phyloP scores from a whole-genome alignment of 2,329 filamentous ascomycete species.

The Mollisia scopiformis region DNA sequence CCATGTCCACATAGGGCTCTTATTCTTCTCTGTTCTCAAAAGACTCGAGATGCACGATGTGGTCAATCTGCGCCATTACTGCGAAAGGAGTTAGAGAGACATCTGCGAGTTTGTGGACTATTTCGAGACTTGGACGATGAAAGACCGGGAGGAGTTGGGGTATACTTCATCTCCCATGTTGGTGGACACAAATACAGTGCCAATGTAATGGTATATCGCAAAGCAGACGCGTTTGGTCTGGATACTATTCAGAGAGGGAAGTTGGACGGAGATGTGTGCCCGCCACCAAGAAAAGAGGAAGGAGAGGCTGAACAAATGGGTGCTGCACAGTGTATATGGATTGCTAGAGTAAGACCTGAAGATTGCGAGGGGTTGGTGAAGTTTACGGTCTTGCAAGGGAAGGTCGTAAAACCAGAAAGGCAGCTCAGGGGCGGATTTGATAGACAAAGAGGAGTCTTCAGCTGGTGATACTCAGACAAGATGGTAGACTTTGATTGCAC shows the following conservation, averaged over 20 bases:
- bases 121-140: slow-evolving; percentile 88
- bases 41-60: slow-evolving; percentile 91
- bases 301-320: slow-evolving; percentile 47
- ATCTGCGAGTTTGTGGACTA: slow-evolving; percentile 81
- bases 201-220: slow-evolving; percentile 90
- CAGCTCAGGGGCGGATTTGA: slow-evolving; percentile 93
- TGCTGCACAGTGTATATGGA: slow-evolving; percentile 90
- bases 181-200: slow-evolving; percentile 96
- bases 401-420: slow-evolving; percentile 85
- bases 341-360: slow-evolving; percentile 81
- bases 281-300: slow-evolving; percentile 31
- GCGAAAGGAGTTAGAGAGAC: slow-evolving; percentile 85
- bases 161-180: slow-evolving; percentile 96
- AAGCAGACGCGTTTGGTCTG: slow-evolving; percentile 38
- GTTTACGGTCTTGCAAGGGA: slow-evolving; percentile 90
- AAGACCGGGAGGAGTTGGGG: slow-evolving; percentile 86
- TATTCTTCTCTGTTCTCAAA: slow-evolving; percentile 92
- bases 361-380: slow-evolving; percentile 91
- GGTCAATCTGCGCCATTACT: slow-evolving; percentile 91
- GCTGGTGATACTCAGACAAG: slow-evolving; percentile 65
- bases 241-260: slow-evolving; percentile 36
- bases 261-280: slow-evolving; percentile 36
- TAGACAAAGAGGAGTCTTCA: slow-evolving; percentile 75
- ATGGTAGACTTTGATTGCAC: not conserved
- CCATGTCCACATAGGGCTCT: slow-evolving; percentile 82